Conservation (phyloP, 352 stramenopile genomes). For the Globisporangium carolinianum region DNA sequence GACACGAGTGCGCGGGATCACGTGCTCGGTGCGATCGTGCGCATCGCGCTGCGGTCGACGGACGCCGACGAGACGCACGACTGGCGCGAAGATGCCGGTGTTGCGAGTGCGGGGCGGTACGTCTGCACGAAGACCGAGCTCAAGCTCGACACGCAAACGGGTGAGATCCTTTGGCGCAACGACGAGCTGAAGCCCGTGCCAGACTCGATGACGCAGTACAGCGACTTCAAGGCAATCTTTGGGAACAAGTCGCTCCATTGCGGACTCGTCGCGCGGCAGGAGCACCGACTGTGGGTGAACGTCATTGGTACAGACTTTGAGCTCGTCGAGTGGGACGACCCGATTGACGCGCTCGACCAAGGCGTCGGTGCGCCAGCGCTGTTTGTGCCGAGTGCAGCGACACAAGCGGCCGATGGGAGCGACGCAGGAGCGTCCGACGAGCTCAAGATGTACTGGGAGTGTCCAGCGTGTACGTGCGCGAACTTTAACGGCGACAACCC, state of each 20-base stretch:
- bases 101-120: constrained; percentile 60
- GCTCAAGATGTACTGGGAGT: constrained; percentile 88
- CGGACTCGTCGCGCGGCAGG: constrained; percentile 76
- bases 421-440: constrained; percentile 26
- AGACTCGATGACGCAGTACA: constrained; percentile 87
- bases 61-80: constrained; percentile 52
- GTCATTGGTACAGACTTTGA: constrained; percentile 86
- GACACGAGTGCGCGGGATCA: constrained; percentile 20
- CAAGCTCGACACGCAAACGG: constrained; percentile 82
- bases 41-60: constrained; percentile 57
- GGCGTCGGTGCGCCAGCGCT: constrained; percentile 63
- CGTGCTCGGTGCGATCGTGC: constrained; percentile 63
- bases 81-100: constrained; percentile 50
- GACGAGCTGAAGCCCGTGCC: constrained; percentile 88
- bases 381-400: constrained; percentile 22
- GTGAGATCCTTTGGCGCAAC: constrained; percentile 88
- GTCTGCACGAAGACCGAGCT: constrained; percentile 69
- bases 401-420: constrained; percentile 3
- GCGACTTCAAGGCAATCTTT: constrained; percentile 82
- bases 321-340: constrained; percentile 86
- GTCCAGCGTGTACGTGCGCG: constrained; percentile 70
- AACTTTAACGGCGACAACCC: constrained; percentile 86
- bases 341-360: constrained; percentile 64
- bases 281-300: constrained; percentile 86
- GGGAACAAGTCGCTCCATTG: constrained; percentile 84